These are phyloP conservation scores for Tetrahymena thermophila DNA, from an alignment of 73 alveolate species.

Conservation along the genomic window DNA sequence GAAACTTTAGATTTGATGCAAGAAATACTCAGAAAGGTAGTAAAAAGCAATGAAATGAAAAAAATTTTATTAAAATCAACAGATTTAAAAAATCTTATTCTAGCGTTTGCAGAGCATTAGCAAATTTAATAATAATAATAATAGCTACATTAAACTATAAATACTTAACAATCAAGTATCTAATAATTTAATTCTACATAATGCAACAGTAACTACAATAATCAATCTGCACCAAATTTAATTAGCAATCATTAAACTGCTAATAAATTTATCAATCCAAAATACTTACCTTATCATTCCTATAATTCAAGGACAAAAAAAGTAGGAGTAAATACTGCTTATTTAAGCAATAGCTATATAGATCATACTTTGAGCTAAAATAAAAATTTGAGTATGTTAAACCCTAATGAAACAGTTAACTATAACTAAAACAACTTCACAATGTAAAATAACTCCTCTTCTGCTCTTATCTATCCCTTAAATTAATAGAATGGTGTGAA, in stretches of 20 bases:
- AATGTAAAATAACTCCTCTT: neutral
- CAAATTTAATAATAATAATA: neutral
- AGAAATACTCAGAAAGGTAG: neutral
- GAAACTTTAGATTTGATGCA: neutral
- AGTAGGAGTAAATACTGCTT: neutral
- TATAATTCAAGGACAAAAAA: neutral
- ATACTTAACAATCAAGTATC: neutral
- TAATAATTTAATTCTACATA: neutral
- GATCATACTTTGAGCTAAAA: neutral
- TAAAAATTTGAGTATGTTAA: neutral
- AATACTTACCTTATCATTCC: neutral
- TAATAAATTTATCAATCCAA: neutral
- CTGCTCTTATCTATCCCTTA: neutral
- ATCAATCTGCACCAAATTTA: neutral
- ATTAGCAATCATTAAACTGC: neutral
- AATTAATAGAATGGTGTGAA: neutral
- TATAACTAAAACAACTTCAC: neutral
- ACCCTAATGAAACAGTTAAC: neutral
- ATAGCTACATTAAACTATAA: neutral
- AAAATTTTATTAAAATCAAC: neutral
- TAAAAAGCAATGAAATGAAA: neutral
- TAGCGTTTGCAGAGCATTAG: neutral
- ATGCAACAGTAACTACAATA: neutral
- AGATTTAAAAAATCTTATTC: neutral
- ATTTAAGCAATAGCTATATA: neutral